Percentiles rank a stretch among this genome's conserved stretches.
Conservation (phyloP, 2,329 filamentous ascomycete species). For the Lachnellula cervina region DNA sequence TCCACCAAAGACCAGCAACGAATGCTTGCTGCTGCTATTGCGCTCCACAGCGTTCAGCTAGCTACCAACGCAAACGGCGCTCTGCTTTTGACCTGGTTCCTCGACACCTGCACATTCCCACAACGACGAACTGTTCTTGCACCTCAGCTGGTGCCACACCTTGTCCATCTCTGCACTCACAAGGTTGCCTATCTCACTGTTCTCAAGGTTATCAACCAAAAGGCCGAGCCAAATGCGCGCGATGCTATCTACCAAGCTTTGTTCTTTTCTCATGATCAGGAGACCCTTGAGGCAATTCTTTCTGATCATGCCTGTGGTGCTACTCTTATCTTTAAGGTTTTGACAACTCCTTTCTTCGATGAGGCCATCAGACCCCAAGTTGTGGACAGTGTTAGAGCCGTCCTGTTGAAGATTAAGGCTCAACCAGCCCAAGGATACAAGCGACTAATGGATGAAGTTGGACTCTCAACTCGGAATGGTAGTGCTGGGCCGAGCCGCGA, state of each 20-base stretch:
- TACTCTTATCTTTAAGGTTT: conserved; percentile 95
- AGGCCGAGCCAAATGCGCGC: conserved; percentile 85
- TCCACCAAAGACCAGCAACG: conserved; percentile 92
- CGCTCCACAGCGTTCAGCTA: conserved; percentile 92
- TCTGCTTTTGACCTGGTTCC: conserved; percentile 90
- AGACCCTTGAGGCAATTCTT: conserved; percentile 83
- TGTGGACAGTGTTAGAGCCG: conserved; percentile 85
- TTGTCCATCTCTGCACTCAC: conserved; percentile 95
- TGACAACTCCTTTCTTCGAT: conserved; percentile 96
- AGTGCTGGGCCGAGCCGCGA: conserved; percentile 34
- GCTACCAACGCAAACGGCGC: conserved; percentile 96
- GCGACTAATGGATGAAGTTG: conserved; percentile 97
- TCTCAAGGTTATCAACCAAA: conserved; percentile 96
- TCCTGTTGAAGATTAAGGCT: conserved; percentile 84
- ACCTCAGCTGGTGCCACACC: conserved; percentile 83
- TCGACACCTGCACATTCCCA: conserved; percentile 96
- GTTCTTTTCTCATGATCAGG: conserved; percentile 86
- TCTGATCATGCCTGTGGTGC: conserved; percentile 88
- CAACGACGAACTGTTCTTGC: conserved; percentile 86
- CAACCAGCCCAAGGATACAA: conserved; percentile 96
- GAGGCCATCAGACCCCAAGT: conserved; percentile 84
- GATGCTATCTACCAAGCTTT: conserved; percentile 85
- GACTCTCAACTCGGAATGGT: conserved; percentile 64
- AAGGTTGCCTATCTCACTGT: conserved; percentile 98
- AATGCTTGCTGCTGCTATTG: conserved; percentile 89